Evolutionary conservation across 805 yeast species (phyloP).

Genomic region (Pichia kluyveri): DNA sequence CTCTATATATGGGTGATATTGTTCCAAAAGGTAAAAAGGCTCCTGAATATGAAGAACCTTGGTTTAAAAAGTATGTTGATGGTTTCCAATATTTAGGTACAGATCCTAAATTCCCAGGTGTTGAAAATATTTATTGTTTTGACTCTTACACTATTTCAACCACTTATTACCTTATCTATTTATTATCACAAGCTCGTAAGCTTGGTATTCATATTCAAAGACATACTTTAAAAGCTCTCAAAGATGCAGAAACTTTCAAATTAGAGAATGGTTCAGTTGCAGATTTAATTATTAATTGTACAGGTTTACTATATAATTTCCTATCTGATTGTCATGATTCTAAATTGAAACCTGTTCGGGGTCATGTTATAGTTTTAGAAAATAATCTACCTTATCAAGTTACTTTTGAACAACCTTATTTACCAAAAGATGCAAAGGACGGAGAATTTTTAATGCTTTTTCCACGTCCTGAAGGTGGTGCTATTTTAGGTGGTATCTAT

Average conservation of each 20-base stretch:
- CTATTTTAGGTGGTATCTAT: constrained; percentile 49
- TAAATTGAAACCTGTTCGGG: constrained; percentile 41
- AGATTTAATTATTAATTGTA: constrained; percentile 45
- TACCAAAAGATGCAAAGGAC: constrained; percentile 21
- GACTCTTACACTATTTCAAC: constrained; percentile 53
- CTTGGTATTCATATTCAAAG: constrained; percentile 40
- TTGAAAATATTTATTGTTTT: constrained; percentile 29
- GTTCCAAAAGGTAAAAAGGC: constrained; percentile 6
- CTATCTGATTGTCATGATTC: constrained; percentile 44
- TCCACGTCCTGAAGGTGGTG: constrained; percentile 63
- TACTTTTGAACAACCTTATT: constrained; percentile 21
- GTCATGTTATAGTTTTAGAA: constrained; percentile 48
- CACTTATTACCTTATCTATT: constrained; percentile 44
- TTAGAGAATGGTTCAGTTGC: constrained; percentile 16
- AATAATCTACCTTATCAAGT: constrained; percentile 34
- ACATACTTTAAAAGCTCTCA: constrained; percentile 30
- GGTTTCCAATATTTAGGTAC: constrained; percentile 26
- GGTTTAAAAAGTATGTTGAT: constrained; percentile 41
- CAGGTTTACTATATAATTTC: constrained; percentile 41
- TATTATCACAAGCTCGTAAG: constrained; percentile 34
- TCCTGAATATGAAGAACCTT: constrained; percentile 26
- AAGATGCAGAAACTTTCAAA: constrained; percentile 36
- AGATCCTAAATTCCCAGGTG: constrained; percentile 28
- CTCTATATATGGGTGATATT: constrained; percentile 20
- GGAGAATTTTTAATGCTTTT: constrained; percentile 49